Percentiles rank a stretch among this genome's conserved stretches.
Conservation (phyloP, 2,329 filamentous ascomycete genomes). For the Penicillium sp. region DNA sequence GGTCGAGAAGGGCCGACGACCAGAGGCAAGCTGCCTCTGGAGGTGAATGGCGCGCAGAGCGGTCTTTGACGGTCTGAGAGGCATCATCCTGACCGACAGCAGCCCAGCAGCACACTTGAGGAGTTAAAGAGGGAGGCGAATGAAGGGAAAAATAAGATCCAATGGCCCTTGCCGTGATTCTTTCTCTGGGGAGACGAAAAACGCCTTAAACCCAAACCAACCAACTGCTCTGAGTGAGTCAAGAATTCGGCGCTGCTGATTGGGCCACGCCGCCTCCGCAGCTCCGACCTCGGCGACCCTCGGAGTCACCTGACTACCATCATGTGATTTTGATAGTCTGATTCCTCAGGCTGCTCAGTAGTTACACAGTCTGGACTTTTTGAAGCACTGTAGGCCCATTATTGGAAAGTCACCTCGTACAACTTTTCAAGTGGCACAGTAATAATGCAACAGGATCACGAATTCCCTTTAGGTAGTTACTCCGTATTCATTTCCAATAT, state of each 20-base stretch:
- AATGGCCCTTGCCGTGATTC: conserved; percentile 30
- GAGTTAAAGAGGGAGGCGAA: conserved; percentile 15
- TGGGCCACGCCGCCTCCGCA: conserved; percentile 23
- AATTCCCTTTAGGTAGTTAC: no score
- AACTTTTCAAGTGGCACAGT: no score
- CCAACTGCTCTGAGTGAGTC: conserved; percentile 27
- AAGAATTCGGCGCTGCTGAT: conserved; percentile 30
- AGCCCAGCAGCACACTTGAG: conserved; percentile 34
- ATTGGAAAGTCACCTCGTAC: not conserved
- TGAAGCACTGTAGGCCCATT: no score
- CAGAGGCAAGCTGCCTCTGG: conserved; percentile 43
- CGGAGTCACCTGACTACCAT: conserved; percentile 8
- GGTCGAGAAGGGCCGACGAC: conserved; percentile 47
- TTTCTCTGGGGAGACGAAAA: conserved; percentile 27
- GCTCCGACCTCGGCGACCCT: conserved; percentile 34
- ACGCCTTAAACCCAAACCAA: conserved; percentile 24
- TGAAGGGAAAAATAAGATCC: conserved; percentile 23
- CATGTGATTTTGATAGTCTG: not conserved
- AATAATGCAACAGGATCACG: no score
- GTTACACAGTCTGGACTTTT: no score
- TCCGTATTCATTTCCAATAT: not conserved
- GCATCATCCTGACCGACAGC: conserved; percentile 50
- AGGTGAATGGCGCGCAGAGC: conserved; percentile 51
- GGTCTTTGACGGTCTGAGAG: conserved; percentile 52
- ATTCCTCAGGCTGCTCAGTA: not conserved